These are phyloP conservation scores for Lachancea dasiensis DNA, from an alignment of 805 yeast species.

Conservation along the genomic window DNA sequence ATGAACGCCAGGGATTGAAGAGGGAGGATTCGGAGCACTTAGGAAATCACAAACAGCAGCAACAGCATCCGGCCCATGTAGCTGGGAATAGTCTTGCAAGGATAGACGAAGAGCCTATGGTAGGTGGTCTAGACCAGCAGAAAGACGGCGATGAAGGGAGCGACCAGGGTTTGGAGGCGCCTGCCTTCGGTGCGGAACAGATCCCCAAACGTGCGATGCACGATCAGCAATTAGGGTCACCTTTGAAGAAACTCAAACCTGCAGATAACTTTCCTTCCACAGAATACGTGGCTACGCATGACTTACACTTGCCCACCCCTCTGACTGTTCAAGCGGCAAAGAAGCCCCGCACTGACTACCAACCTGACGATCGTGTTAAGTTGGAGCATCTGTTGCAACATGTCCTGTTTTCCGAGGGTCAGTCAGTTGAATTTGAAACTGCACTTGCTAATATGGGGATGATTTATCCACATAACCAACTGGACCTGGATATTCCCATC, in stretches of 20 bases:
- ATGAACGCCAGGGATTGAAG: too few relatives aligned
- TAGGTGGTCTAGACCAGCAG: too few relatives aligned
- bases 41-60: neutral
- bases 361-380: constrained; percentile 20
- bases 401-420: constrained; percentile 25
- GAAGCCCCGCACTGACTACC: constrained; percentile 9
- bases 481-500: constrained; percentile 75
- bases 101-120: too few relatives aligned
- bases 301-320: constrained; percentile 5
- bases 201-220: constrained; percentile 1
- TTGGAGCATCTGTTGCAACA: constrained; percentile 29
- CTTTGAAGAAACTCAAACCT: constrained; percentile 22
- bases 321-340: constrained; percentile 9
- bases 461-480: constrained; percentile 20
- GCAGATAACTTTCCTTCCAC: constrained; percentile 3
- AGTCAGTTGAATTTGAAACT: constrained; percentile 16
- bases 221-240: constrained; percentile 19
- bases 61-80: neutral
- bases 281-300: constrained; percentile 8
- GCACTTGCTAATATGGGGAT: constrained; percentile 23
- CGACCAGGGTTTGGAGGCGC: too few relatives aligned
- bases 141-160: too few relatives aligned
- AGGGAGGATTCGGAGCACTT: too few relatives aligned
- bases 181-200: neutral
- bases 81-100: constrained; percentile 1